Evolutionary conservation across 2,329 filamentous ascomycete species (phyloP).

Genomic region (Verticillium tricorpus): DNA sequence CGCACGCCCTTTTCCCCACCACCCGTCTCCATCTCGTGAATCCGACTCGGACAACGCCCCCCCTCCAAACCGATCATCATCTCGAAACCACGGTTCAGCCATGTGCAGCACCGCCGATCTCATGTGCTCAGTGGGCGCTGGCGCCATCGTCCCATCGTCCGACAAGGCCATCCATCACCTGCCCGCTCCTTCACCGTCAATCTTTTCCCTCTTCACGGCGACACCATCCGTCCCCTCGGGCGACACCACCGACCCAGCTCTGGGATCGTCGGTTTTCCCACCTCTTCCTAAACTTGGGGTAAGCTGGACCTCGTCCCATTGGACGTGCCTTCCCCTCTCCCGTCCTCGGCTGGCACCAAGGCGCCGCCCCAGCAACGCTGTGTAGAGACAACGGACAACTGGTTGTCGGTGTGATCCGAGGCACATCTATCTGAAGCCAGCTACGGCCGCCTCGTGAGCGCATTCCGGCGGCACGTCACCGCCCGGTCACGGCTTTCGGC

Average conservation of each 20-base stretch:
- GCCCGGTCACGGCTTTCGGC: neutral
- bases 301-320: neutral
- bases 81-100: constrained; percentile 3
- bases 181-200: neutral
- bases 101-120: constrained; percentile 1
- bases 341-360: neutral
- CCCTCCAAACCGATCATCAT: neutral
- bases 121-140: neutral
- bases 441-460: neutral
- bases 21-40: neutral
- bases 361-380: neutral
- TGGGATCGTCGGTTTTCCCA: neutral
- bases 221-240: neutral
- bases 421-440: neutral
- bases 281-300: neutral
- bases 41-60: neutral
- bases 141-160: neutral
- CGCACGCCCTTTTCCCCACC: neutral
- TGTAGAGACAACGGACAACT: neutral
- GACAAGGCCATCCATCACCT: neutral
- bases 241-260: neutral
- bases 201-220: neutral
- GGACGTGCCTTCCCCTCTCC: neutral
- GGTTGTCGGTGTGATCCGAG: neutral
- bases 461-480: neutral